Conservation (phyloP, 1,139 yeast genomes). For the Entelexis sorbosivorans region DNA sequence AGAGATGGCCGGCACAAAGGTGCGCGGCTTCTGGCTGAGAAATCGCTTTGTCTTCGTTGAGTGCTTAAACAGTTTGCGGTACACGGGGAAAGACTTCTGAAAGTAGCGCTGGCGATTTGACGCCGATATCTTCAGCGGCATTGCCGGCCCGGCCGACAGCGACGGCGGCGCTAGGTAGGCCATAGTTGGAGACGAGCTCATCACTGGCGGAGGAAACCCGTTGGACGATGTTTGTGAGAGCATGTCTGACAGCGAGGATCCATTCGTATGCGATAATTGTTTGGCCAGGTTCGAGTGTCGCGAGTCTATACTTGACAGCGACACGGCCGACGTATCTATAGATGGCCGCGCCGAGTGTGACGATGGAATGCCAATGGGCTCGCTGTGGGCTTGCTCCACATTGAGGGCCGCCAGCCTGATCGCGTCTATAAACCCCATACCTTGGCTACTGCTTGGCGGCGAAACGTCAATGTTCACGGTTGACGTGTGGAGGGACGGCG, state of each 20-base stretch:
- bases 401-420: constrained; percentile 10
- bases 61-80: constrained; percentile 54
- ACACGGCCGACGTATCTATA: background rate
- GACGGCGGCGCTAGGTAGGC: constrained; percentile 2
- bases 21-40: constrained; percentile 39
- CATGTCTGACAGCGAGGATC: background rate
- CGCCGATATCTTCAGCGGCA: background rate
- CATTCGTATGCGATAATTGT: background rate
- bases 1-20: constrained; percentile 55
- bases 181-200: background rate
- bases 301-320: background rate
- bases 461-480: constrained; percentile 10
- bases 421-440: constrained; percentile 14
- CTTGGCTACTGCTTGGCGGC: background rate
- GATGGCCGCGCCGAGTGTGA: background rate
- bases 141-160: background rate
- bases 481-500: constrained; percentile 6
- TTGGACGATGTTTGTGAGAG: background rate
- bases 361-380: background rate
- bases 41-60: constrained; percentile 51
- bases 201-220: background rate
- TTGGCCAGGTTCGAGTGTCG: background rate
- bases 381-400: background rate
- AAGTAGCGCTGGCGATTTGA: constrained; percentile 29
- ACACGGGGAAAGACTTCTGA: constrained; percentile 73